phyloP scores from a whole-genome alignment of 1,139 yeast species.

The Arxiozyma heterogenica region DNA sequence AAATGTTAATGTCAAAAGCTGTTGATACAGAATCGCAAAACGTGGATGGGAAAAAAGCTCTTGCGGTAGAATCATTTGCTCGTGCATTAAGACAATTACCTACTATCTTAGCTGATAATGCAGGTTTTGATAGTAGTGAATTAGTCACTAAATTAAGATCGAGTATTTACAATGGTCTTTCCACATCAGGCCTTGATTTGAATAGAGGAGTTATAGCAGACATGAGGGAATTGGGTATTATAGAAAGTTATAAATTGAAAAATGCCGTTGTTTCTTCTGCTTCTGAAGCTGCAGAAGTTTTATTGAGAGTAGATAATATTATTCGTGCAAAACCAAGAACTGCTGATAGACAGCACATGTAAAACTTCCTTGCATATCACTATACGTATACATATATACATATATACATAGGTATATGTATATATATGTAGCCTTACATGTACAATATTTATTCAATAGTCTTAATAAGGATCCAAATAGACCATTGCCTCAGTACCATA shows the following conservation, averaged over 20 bases:
- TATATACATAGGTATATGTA: not conserved
- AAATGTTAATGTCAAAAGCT: constrained; percentile 96
- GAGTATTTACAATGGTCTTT: constrained; percentile 85
- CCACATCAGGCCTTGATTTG: constrained; percentile 84
- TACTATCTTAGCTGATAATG: constrained; percentile 90
- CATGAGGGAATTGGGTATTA: constrained; percentile 88
- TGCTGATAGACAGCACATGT: constrained; percentile 57
- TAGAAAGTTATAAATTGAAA: constrained; percentile 86
- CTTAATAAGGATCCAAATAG: not conserved
- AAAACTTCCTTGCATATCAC: constrained; percentile 5
- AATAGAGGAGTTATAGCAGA: constrained; percentile 79
- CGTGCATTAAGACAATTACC: constrained; percentile 92
- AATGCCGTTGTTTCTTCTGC: constrained; percentile 94
- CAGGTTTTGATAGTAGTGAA: constrained; percentile 93
- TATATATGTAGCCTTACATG: not conserved
- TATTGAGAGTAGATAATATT: constrained; percentile 89
- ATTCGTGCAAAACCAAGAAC: constrained; percentile 96
- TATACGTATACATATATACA: not conserved
- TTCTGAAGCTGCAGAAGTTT: constrained; percentile 93
- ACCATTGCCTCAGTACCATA: not conserved
- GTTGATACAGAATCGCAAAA: constrained; percentile 93
- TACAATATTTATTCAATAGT: too few relatives aligned
- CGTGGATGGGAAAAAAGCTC: constrained; percentile 84
- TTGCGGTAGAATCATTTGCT: constrained; percentile 92
- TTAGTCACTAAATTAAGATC: constrained; percentile 84